Conservation (phyloP, 2,329 filamentous ascomycete genomes). For the Aspergillus costaricaensis region DNA sequence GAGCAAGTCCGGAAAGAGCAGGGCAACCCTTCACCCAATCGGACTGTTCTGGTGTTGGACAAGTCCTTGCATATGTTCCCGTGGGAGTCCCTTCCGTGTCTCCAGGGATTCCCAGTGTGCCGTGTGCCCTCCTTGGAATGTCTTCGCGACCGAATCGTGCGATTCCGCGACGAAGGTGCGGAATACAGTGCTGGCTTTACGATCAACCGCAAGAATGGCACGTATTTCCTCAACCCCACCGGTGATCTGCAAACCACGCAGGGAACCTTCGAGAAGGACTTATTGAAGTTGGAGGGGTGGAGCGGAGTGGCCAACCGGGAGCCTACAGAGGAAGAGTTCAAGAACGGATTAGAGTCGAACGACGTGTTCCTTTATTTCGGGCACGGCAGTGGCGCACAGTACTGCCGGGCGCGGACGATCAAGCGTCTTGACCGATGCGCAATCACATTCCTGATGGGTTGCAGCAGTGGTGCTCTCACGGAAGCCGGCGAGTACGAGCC, state of each 20-base stretch:
- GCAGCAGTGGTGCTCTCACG: conserved; percentile 77
- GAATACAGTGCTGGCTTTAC: conserved; percentile 48
- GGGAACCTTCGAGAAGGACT: conserved; percentile 67
- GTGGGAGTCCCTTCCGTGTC: conserved; percentile 91
- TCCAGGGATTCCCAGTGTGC: conserved; percentile 76
- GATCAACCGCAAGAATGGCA: conserved; percentile 49
- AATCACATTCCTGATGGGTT: conserved; percentile 88
- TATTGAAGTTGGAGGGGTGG: conserved; percentile 64
- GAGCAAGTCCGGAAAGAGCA: conserved; percentile 45
- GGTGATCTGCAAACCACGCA: conserved; percentile 82
- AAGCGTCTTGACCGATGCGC: conserved; percentile 77
- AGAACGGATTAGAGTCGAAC: conserved; percentile 62
- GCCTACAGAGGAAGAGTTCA: conserved; percentile 78
- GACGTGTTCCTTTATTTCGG: conserved; percentile 91
- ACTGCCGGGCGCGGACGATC: conserved; percentile 82
- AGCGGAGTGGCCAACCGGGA: conserved; percentile 65
- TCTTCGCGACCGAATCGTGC: conserved; percentile 72
- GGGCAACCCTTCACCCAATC: conserved; percentile 43
- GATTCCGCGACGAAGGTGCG: conserved; percentile 39
- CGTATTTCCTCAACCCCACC: conserved; percentile 86
- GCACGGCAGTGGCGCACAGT: conserved; percentile 92
- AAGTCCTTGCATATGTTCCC: conserved; percentile 89
- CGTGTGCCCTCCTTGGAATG: conserved; percentile 84
- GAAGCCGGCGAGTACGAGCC: conserved; percentile 87
- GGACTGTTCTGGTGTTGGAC: conserved; percentile 88